These are phyloP conservation scores for Beauveria australis DNA, from an alignment of 2,329 filamentous ascomycete genomes.

Conservation along the genomic window DNA sequence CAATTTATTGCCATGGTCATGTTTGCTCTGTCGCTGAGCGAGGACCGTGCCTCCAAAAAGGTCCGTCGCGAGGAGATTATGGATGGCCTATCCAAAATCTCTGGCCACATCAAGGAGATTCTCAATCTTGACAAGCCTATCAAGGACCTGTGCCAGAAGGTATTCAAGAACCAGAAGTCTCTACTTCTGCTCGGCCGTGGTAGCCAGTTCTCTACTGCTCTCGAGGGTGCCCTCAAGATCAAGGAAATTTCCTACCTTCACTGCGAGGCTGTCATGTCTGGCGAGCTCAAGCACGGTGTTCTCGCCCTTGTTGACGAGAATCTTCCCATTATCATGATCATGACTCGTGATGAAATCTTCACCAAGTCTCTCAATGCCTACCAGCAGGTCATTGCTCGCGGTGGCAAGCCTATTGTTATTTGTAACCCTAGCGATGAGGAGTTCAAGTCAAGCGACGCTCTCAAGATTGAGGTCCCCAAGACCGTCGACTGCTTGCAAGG, in stretches of 20 bases:
- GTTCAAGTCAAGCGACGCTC: conserved; percentile 79
- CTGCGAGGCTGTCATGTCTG: conserved; percentile 99
- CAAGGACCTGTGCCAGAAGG: conserved; percentile 87
- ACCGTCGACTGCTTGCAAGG: conserved; percentile 94
- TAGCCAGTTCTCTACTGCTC: conserved; percentile 91
- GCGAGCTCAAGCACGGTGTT: conserved; percentile 98
- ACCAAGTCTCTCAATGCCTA: conserved; percentile 99
- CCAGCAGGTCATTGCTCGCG: conserved; percentile 96
- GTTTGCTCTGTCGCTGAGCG: conserved; percentile 93
- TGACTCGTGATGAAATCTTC: conserved; percentile 93
- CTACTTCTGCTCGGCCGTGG: conserved; percentile 88
- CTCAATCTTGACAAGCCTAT: conserved; percentile 86
- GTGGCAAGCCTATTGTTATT: conserved; percentile 95
- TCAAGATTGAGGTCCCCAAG: conserved; percentile 95
- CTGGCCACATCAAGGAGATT: conserved; percentile 84
- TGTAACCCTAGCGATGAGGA: conserved; percentile 88
- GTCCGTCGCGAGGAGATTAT: conserved; percentile 92
- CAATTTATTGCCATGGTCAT: conserved; percentile 99
- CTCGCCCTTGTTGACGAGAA: conserved; percentile 96
- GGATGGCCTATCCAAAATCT: conserved; percentile 80
- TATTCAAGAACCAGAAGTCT: conserved; percentile 96
- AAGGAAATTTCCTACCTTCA: conserved; percentile 99
- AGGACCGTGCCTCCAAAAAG: conserved; percentile 93
- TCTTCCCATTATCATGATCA: conserved; percentile 98
- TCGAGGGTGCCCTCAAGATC: conserved; percentile 97